Percentiles rank a stretch among this genome's conserved stretches.
Conservation (phyloP, 2,329 filamentous ascomycete genomes). For the Aspergillus melleus region DNA sequence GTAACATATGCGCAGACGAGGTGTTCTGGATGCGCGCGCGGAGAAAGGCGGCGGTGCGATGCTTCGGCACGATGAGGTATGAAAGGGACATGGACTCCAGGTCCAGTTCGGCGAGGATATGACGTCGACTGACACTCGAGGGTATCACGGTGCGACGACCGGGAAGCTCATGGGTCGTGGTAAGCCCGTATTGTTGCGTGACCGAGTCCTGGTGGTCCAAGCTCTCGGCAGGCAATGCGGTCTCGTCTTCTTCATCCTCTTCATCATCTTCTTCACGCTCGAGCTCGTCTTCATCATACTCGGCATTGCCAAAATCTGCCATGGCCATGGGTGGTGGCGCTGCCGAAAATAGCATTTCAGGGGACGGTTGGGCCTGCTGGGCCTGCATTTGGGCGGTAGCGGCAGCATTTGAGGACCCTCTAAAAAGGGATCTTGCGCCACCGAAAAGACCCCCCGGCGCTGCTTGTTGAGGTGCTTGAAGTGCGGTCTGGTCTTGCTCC, state of each 20-base stretch:
- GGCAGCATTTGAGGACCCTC: not conserved
- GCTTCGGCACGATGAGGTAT: slow-evolving; percentile 42
- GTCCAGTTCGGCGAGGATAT: slow-evolving; percentile 40
- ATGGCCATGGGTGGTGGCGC: no score
- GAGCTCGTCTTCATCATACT: not conserved
- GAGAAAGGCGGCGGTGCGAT: slow-evolving; percentile 41
- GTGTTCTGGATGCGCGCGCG: slow-evolving; percentile 42
- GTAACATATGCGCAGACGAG: slow-evolving; percentile 30
- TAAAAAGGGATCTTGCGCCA: not conserved
- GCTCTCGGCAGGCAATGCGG: slow-evolving; percentile 2
- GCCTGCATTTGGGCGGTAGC: not conserved
- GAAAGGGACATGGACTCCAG: slow-evolving; percentile 36
- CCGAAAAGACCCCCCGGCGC: not conserved
- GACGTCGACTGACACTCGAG: slow-evolving; percentile 35
- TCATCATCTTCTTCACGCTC: slow-evolving; percentile 16
- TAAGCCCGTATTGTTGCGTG: slow-evolving; percentile 43
- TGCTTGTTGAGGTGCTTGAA: not conserved
- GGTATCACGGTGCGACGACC: slow-evolving; percentile 38
- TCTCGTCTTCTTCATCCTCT: slow-evolving; percentile 13
- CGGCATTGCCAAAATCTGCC: not conserved
- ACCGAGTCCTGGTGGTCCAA: slow-evolving; percentile 33
- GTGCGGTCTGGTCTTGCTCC: not conserved
- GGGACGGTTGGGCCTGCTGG: not conserved
- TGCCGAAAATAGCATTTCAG: not conserved
- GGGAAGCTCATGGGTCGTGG: slow-evolving; percentile 43